Conservation (phyloP, 2,329 filamentous ascomycete genomes). For the Gyromitra esculenta region DNA sequence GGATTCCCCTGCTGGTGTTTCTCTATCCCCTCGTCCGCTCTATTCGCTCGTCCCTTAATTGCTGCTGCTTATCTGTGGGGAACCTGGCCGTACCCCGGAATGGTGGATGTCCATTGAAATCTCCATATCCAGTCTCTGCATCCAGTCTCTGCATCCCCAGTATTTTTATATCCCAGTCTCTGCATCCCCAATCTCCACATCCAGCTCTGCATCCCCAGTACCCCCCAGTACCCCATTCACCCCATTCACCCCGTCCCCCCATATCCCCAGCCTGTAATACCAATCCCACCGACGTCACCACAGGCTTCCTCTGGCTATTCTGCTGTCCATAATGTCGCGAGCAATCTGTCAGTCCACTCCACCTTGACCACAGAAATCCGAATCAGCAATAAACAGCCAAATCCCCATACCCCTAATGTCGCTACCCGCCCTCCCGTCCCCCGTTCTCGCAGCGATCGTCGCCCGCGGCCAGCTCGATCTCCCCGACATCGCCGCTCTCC, state of each 20-base stretch:
- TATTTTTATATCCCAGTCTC: too few relatives aligned
- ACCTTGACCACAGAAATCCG: slow-evolving; percentile 7
- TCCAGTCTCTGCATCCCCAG: neutral
- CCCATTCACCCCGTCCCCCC: neutral
- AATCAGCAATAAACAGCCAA: neutral
- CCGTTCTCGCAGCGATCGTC: slow-evolving; percentile 25
- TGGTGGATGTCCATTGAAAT: too few relatives aligned
- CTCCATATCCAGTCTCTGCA: too few relatives aligned
- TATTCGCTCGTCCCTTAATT: too few relatives aligned
- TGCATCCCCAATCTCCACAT: too few relatives aligned
- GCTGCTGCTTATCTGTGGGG: too few relatives aligned
- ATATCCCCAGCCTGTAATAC: too few relatives aligned
- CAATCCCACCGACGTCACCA: slow-evolving; percentile 22
- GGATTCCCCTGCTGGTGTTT: neutral
- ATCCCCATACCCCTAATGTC: slow-evolving; percentile 14
- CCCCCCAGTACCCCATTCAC: neutral
- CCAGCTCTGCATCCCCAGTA: neutral
- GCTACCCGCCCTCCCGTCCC: slow-evolving; percentile 19
- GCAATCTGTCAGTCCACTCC: neutral
- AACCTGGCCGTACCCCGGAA: too few relatives aligned
- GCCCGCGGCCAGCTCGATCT: slow-evolving; percentile 23
- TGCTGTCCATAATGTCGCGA: slow-evolving; percentile 19
- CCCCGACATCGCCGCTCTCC: slow-evolving; percentile 44
- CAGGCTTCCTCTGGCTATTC: neutral
- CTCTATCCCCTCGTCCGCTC: neutral